Evolutionary conservation across 1,139 yeast genomes (phyloP).

Genomic region (Scheffersomyces insectosa): DNA sequence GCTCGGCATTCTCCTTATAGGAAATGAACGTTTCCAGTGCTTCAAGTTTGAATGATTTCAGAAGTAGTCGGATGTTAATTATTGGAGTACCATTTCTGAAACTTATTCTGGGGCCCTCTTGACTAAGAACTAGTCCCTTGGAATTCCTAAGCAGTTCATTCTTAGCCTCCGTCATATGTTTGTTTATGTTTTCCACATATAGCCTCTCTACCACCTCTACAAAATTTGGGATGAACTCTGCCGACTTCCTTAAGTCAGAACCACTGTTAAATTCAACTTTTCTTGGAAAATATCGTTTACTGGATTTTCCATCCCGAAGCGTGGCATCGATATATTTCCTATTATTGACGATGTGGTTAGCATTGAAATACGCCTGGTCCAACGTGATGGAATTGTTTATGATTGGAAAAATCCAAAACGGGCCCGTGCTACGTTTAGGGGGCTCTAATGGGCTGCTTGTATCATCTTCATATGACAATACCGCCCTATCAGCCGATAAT

Average conservation of each 20-base stretch:
- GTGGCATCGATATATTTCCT: conserved; percentile 10
- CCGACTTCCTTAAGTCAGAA: conserved; percentile 7
- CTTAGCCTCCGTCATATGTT: neutral
- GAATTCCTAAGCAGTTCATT: too few relatives aligned
- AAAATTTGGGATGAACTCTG: conserved; percentile 14
- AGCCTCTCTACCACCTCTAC: conserved; percentile 9
- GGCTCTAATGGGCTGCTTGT: neutral
- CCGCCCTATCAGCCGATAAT: conserved; percentile 13
- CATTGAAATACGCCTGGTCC: conserved; percentile 6
- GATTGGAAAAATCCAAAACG: conserved; percentile 11
- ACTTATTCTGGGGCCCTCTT: conserved; percentile 3
- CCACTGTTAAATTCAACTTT: conserved; percentile 10
- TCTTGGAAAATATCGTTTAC: conserved; percentile 13
- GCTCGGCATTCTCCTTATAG: conserved; percentile 7
- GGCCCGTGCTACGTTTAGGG: neutral
- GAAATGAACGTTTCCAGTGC: conserved; percentile 5
- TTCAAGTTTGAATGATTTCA: conserved; percentile 4
- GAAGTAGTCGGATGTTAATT: conserved; percentile 4
- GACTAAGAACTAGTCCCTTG: too few relatives aligned
- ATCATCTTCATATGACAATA: too few relatives aligned
- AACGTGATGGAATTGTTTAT: conserved; percentile 6
- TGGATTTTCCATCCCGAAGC: conserved; percentile 7
- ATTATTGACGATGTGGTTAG: conserved; percentile 15
- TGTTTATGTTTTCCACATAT: conserved; percentile 13
- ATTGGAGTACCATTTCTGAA: conserved; percentile 2